phyloP scores from a whole-genome alignment of 495 filamentous ascomycete species.

The Daldinia bambusicola region DNA sequence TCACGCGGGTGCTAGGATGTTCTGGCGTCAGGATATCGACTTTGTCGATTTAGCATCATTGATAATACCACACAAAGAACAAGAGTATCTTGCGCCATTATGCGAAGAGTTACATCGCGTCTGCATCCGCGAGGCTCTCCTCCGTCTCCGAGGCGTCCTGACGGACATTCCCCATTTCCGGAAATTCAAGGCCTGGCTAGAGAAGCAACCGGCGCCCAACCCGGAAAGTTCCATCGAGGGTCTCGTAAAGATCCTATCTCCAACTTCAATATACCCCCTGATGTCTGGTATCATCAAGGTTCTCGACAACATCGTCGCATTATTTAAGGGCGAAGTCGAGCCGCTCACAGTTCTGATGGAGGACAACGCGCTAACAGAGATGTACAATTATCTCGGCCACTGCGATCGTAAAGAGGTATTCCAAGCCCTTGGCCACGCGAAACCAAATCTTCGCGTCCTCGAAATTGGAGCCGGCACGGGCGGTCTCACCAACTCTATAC shows the following conservation, averaged over 20 bases:
- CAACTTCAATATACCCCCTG: neutral
- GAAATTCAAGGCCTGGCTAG: neutral
- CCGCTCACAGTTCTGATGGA: neutral
- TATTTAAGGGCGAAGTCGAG: neutral
- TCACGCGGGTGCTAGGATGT: neutral
- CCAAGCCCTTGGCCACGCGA: neutral
- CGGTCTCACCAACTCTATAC: slow-evolving; percentile 51
- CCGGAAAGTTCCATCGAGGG: neutral
- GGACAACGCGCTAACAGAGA: neutral
- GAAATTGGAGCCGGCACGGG: slow-evolving; percentile 54
- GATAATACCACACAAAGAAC: neutral
- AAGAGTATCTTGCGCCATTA: neutral
- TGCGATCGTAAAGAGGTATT: neutral
- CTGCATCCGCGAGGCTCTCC: neutral
- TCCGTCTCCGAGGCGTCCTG: neutral
- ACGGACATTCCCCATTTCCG: neutral
- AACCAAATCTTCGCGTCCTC: slow-evolving; percentile 6
- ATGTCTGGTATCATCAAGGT: neutral
- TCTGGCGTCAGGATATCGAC: slow-evolving; percentile 1
- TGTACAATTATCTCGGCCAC: slow-evolving; percentile 9
- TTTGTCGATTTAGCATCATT: neutral
- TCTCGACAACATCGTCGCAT: neutral
- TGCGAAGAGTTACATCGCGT: neutral
- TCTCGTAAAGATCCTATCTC: neutral
- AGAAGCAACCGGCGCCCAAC: neutral